Base-by-base conservation (phyloP, 805 yeast genomes). In the Kuraishia molischiana region DNA sequence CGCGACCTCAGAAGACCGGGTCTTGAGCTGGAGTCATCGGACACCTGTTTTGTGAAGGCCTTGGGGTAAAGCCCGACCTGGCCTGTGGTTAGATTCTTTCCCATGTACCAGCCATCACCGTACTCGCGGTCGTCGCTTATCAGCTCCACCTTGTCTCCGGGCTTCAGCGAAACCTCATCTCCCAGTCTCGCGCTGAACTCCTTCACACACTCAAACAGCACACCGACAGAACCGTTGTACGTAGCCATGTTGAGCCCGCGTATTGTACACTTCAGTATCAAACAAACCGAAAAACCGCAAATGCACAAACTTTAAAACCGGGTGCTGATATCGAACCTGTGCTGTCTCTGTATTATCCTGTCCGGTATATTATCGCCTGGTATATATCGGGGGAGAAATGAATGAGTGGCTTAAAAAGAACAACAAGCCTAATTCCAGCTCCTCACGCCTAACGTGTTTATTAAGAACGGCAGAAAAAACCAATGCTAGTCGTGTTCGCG, bases 91-190 rank as follows among this genome's bases (percentile, higher is more conserved):
- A 85, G 53, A 48, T 89, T 89, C 42, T 76, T 78, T 3, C 96
- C 95, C 71, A 85, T 82, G 53, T 81, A 92, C 99, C 99, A 92
- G 14, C 97, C 97, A 58, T 92, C 97, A 49, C 85, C 83, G 58
- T 83, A 92, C 52, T 85, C 96, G 44, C 80, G 74, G 59, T 92
- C 98, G 58, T 87, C 96, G 32, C 95, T 85, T 18, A 92, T 74
- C 5, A 92, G 85, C 55, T 86, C 94, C 40, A 92, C 69, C 43
- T 75, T 78, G 54, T 92, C 97, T 20, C 97, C 97, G 9, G 80
- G 73, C 35, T 67, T 70, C 47, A 92, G 67, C 34, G 79, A 75
- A 29, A 92, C 66, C 59, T 92, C 99, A 59, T 92, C 98, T 19
- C 85, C 95, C 44, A 89, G 66, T 37, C 97, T 72, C 34, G 94